Evolutionary conservation across 176 grass and related monocot genomes (phyloP).

Genomic region (Chrysopogon serrulatus): DNA sequence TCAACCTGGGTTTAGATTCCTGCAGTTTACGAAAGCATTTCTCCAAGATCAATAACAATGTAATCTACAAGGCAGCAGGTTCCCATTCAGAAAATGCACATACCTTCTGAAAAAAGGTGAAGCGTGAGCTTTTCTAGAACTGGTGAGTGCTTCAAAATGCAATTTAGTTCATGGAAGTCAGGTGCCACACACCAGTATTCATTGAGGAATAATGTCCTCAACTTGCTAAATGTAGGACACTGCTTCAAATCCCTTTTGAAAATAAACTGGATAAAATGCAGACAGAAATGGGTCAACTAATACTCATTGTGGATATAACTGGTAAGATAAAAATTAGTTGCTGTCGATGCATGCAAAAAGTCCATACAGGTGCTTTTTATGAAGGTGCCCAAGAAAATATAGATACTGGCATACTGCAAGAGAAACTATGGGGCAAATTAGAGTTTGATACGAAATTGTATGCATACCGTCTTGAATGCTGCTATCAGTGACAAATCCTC

Average conservation of each 20-base stretch:
- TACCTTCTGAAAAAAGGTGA: not conserved
- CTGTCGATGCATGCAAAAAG: not conserved
- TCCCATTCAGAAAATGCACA: not conserved
- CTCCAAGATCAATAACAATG: not conserved
- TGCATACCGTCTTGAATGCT: not conserved
- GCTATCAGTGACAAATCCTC: too few species aligned
- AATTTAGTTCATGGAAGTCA: too few species aligned
- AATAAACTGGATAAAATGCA: not conserved
- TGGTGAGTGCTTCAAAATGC: not conserved
- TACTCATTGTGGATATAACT: not conserved
- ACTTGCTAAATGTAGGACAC: too few species aligned
- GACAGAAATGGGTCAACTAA: not conserved
- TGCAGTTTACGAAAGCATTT: not conserved
- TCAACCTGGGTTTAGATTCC: not conserved
- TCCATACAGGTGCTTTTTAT: not conserved
- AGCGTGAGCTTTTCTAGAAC: conserved; percentile 9
- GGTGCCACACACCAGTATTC: too few species aligned
- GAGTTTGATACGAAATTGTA: not conserved
- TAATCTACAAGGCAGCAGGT: not conserved
- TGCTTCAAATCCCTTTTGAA: conserved; percentile 8
- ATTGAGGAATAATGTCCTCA: too few species aligned
- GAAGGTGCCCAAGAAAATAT: not conserved
- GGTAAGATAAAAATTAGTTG: not conserved
- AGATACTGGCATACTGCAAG: too few species aligned
- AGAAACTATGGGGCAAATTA: not conserved